Conservation (phyloP, 306 rosid species). For the Quillaja saponaria region DNA sequence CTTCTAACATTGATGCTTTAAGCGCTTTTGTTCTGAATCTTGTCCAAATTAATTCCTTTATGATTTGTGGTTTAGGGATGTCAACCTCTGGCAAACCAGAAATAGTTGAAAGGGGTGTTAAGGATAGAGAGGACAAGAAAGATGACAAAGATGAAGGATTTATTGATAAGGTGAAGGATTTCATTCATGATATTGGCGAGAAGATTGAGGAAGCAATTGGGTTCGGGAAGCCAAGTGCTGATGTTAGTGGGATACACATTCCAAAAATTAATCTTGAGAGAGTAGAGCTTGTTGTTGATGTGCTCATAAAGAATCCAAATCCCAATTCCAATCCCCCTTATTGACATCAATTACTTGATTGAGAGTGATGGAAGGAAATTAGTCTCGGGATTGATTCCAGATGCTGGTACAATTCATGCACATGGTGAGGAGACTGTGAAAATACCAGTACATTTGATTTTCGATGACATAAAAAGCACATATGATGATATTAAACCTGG, state of each 20-base stretch:
- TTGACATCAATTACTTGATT: conserved; percentile 77
- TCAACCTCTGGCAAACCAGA: conserved; percentile 64
- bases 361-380: conserved; percentile 92
- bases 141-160: conserved; percentile 63
- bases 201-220: conserved; percentile 83
- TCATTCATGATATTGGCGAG: conserved; percentile 92
- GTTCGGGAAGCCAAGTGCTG: conserved; percentile 94
- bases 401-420: conserved; percentile 83
- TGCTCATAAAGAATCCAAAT: conserved; percentile 85
- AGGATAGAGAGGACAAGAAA: conserved; percentile 51
- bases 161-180: conserved; percentile 83
- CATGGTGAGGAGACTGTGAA: conserved; percentile 87
- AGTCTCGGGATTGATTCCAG: conserved; percentile 87
- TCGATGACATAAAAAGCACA: conserved; percentile 77
- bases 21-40: conserved; percentile 24
- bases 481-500: conserved; percentile 76
- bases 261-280: conserved; percentile 63
- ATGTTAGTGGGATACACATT: conserved; percentile 67
- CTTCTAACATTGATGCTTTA: conserved; percentile 2
- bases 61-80: conserved; percentile 39
- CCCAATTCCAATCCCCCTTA: conserved; percentile 90
- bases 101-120: conserved; percentile 53
- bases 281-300: conserved; percentile 79
- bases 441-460: conserved; percentile 68
- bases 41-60: conserved; percentile 20